Conservation (phyloP, 768 basidiomycete genomes). For the Chiua virens region DNA sequence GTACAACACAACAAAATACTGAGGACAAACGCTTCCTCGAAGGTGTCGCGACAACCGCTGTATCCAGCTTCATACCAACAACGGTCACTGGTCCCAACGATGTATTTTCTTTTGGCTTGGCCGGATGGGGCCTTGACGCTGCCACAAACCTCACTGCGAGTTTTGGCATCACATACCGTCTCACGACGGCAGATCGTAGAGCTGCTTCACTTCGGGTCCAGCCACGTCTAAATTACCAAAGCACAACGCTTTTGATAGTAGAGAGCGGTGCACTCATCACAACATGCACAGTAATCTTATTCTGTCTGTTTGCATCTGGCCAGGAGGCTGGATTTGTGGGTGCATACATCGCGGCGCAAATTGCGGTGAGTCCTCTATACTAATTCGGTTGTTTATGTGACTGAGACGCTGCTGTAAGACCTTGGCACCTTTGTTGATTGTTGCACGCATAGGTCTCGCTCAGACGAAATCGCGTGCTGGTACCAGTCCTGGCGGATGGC, state of each 20-base stretch:
- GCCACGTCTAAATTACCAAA: conserved; percentile 8
- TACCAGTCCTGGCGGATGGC: not conserved
- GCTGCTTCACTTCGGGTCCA: conserved; percentile 3
- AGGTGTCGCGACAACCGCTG: conserved; percentile 17
- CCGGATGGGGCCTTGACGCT: conserved; percentile 20
- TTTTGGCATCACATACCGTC: conserved; percentile 18
- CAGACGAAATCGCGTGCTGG: not conserved
- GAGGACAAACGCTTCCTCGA: not conserved
- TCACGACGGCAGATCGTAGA: conserved; percentile 8
- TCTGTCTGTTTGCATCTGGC: conserved; percentile 11
- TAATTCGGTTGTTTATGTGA: not conserved
- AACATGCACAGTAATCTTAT: conserved; percentile 17
- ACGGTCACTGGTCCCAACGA: conserved; percentile 1
- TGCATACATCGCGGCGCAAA: conserved; percentile 17
- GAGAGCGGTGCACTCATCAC: conserved; percentile 24
- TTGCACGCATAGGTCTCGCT: conserved; percentile 16
- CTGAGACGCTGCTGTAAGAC: conserved; percentile 10
- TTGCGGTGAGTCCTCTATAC: conserved; percentile 9
- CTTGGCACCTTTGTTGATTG: conserved; percentile 17
- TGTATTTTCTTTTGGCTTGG: conserved; percentile 8
- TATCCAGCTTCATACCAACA: conserved; percentile 15
- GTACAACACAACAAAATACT: not conserved
- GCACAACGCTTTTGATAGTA: conserved; percentile 14
- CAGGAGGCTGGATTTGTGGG: conserved; percentile 14
- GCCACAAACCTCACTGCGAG: conserved; percentile 15